phyloP scores from a whole-genome alignment of 2,329 filamentous ascomycete species.

The Penicillium sp. region DNA sequence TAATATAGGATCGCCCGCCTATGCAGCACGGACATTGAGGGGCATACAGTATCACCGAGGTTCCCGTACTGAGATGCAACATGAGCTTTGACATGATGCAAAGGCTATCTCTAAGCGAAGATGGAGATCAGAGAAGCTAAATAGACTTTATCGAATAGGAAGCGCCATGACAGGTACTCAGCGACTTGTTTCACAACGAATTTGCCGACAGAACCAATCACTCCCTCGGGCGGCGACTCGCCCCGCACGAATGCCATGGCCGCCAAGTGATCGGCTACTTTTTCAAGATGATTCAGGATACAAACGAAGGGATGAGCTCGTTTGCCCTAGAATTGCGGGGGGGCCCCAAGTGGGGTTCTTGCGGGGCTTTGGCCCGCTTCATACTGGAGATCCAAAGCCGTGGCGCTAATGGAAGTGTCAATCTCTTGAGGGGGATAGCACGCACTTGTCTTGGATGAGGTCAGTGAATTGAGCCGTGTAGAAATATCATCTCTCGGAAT shows the following conservation, averaged over 20 bases:
- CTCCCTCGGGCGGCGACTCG: neutral
- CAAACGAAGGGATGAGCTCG: neutral
- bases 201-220: slow-evolving; percentile 14
- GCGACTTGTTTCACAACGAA: neutral
- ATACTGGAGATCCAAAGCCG: too few relatives aligned
- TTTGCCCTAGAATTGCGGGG: neutral
- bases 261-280: slow-evolving; percentile 4
- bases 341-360: neutral
- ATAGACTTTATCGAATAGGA: slow-evolving; percentile 6
- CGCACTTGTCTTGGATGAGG: too few relatives aligned
- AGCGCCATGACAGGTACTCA: neutral
- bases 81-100: slow-evolving; percentile 7
- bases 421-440: neutral
- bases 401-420: neutral
- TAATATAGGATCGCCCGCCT: neutral
- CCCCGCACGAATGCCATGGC: slow-evolving; percentile 13
- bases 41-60: slow-evolving; percentile 4
- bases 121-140: neutral
- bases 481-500: too few relatives aligned
- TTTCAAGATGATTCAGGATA: neutral
- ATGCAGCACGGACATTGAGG: slow-evolving; percentile 3
- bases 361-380: neutral
- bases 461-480: too few relatives aligned
- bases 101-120: slow-evolving; percentile 10
- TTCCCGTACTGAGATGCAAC: slow-evolving; percentile 2